These are phyloP conservation scores for Penicillium waksmanii DNA, from an alignment of 495 filamentous ascomycete genomes.

Conservation along the genomic window DNA sequence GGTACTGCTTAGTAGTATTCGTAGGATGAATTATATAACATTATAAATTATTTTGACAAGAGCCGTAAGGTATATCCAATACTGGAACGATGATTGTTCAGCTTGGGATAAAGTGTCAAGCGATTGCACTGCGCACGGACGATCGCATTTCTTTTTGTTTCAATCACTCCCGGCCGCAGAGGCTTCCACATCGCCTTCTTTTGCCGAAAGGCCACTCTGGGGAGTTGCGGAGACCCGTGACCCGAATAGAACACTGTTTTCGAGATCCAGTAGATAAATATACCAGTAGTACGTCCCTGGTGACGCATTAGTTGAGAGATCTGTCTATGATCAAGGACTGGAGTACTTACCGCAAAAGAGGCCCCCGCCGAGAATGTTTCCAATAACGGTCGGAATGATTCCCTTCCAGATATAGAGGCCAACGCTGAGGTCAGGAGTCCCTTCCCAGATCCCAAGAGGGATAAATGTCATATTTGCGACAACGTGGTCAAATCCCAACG, in stretches of 20 bases:
- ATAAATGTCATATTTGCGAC: slow-evolving; percentile 70
- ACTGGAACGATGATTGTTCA: no score
- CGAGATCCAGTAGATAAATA: slow-evolving; percentile 45
- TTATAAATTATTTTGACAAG: no score
- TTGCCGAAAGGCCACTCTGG: slow-evolving; percentile 9
- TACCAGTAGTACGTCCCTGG: slow-evolving; percentile 55
- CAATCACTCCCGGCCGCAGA: slow-evolving; percentile 7
- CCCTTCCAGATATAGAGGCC: slow-evolving; percentile 67
- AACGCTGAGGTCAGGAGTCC: slow-evolving; percentile 51
- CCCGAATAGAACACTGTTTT: neutral
- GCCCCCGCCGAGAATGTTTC: slow-evolving; percentile 61
- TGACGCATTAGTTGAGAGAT: neutral
- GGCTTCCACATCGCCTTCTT: slow-evolving; percentile 33
- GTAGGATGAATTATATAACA: no score
- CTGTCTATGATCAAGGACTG: neutral
- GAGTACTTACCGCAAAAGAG: slow-evolving; percentile 48
- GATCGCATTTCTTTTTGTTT: neutral
- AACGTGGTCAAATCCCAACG: slow-evolving; percentile 63
- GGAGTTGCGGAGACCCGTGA: neutral
- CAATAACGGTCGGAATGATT: slow-evolving; percentile 60
- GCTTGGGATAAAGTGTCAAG: no score
- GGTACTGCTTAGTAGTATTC: no score
- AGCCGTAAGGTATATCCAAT: no score
- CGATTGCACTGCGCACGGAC: neutral
- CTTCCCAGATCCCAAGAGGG: slow-evolving; percentile 58